Base-by-base conservation (phyloP, 1,139 yeast species). In the Diutina sp. region DNA sequence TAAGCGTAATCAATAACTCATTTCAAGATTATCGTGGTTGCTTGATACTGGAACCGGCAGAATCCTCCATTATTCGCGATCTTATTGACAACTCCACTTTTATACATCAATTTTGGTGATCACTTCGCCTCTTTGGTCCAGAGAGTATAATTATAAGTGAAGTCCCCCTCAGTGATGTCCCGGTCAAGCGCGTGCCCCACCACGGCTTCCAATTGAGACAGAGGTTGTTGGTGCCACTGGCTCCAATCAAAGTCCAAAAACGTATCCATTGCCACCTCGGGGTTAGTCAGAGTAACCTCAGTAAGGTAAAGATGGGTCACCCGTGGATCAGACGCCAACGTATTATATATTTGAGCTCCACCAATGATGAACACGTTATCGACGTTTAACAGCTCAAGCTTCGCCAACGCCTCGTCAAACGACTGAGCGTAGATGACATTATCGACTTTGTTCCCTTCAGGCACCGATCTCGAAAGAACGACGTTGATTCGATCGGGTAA, bases 281-380 rank as follows among this genome's bases (percentile, higher is more conserved):
- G 66, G 16, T 66, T 62, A 21, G 66, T 62, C 18, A 65, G 61
- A 53, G 71, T 67, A 1, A 58, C 62, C 58, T 89, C 90, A 0
- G 99, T 93, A n/a, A 93, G 69, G 41, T 90, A 73, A 55, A 93
- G 70, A 50, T 82, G 77, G 55, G 80, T 78, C 0, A 86, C 80
- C 5, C 72, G 57, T 0, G 71, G 70, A 56, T 73, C 76, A 0
- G 71, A 63, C 38, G 84, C 67, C 32, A 83, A 76, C 51, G 81
- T 75, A 56, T 80, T 78, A 71, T 93, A 93, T 7, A 93, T 74
- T 67, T 91, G 93, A 1, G 95, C 93, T 0, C 99, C 99, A 3
- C 99, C 99, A 61, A 93, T 93, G 45, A 95, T 77, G 66, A 84
- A 93, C 1, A 91, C 76, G 57, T 81, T 78, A 57, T 83, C 86